Evolutionary conservation across 164 flowering plant genomes (phyloP).

Genomic region (Hamamelis virginiana): DNA sequence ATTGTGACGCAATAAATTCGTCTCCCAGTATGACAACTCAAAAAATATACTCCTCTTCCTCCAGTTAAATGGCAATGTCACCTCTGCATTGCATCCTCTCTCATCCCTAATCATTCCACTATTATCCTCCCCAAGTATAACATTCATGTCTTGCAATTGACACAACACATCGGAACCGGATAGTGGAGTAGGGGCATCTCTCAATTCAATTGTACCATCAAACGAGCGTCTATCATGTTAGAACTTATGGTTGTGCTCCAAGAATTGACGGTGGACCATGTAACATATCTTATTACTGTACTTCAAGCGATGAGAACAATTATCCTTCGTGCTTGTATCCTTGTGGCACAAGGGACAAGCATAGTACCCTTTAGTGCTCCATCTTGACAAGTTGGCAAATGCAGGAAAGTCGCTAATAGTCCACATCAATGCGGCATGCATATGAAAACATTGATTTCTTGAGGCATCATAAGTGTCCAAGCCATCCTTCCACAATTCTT

Average conservation of each 20-base stretch:
- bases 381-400: background rate
- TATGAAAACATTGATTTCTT: background rate
- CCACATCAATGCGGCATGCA: slow-evolving; percentile 1
- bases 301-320: background rate
- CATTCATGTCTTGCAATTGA: background rate
- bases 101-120: no score
- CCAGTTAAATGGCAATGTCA: background rate
- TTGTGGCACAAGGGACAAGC: background rate
- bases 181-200: background rate
- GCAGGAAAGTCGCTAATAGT: background rate
- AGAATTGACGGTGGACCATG: background rate
- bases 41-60: slow-evolving; percentile 3
- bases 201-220: no score
- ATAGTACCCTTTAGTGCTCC: background rate
- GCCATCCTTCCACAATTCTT: background rate
- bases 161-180: background rate
- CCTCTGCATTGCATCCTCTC: no score
- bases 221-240: no score
- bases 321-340: no score
- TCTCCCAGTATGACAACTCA: background rate
- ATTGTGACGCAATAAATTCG: background rate
- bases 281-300: background rate
- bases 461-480: background rate
- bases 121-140: background rate
- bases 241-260: no score